These are phyloP conservation scores for Thymus quinquecostatus DNA, from an alignment of 257 asterid species.

Conservation along the genomic window DNA sequence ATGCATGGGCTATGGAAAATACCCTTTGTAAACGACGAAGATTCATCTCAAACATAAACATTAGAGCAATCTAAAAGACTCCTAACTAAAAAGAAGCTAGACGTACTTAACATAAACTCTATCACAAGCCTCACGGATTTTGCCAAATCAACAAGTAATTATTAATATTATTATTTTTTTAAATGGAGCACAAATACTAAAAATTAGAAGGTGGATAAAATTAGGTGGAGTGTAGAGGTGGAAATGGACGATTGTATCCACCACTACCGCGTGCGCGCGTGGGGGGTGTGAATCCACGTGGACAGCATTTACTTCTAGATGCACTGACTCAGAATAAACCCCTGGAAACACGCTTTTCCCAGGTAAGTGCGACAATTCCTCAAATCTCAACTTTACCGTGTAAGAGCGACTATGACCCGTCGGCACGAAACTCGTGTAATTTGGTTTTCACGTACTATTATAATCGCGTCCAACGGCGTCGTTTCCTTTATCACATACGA, in stretches of 20 bases:
- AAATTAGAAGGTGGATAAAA: constrained; percentile 17
- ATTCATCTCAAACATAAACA: too few relatives aligned
- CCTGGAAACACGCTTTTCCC: constrained; percentile 4
- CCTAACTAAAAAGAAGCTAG: too few relatives aligned
- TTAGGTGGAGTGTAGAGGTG: constrained; percentile 16
- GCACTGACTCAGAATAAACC: neutral
- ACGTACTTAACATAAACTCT: too few relatives aligned
- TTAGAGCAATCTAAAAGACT: too few relatives aligned
- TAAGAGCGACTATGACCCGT: neutral
- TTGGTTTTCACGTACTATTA: too few relatives aligned
- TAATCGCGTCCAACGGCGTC: too few relatives aligned
- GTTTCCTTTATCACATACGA: too few relatives aligned
- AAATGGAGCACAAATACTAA: neutral
- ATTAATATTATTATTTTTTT: too few relatives aligned
- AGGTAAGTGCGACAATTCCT: neutral
- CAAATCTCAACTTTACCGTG: neutral
- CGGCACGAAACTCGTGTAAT: too few relatives aligned
- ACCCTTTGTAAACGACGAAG: too few relatives aligned
- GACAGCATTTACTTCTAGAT: constrained; percentile 18
- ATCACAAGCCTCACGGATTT: too few relatives aligned
- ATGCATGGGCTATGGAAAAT: too few relatives aligned
- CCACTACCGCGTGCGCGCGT: constrained; percentile 23
- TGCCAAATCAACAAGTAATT: neutral
- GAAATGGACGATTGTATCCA: neutral
- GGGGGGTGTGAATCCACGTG: constrained; percentile 10